These are phyloP conservation scores for Aplosporella prunicola DNA, from an alignment of 2,329 filamentous ascomycete species.

Conservation along the genomic window DNA sequence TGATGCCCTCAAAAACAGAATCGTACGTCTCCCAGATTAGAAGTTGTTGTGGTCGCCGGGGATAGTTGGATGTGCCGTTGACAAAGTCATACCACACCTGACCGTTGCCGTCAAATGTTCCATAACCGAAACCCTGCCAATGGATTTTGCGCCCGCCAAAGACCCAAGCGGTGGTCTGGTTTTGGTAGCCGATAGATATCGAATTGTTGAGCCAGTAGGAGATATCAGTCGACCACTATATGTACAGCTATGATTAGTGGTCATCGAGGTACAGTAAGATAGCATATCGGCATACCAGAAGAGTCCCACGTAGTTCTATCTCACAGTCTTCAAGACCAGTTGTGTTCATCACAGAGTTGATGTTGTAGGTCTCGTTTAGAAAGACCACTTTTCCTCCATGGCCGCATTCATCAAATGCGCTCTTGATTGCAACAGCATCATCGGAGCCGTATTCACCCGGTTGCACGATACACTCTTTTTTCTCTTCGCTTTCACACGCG, in stretches of 20 bases:
- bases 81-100: constrained; percentile 50
- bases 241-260: neutral
- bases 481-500: too few species aligned
- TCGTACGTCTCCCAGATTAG: constrained; percentile 43
- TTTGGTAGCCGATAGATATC: constrained; percentile 45
- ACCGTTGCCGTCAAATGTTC: constrained; percentile 51
- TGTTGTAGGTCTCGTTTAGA: constrained; percentile 39
- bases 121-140: constrained; percentile 17
- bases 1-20: constrained; percentile 39
- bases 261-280: too few species aligned
- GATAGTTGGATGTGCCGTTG: constrained; percentile 21
- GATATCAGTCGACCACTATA: constrained; percentile 32
- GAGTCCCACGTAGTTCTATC: constrained; percentile 40
- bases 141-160: constrained; percentile 20
- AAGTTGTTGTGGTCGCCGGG: constrained; percentile 42
- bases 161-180: constrained; percentile 46
- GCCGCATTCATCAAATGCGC: constrained; percentile 42
- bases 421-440: constrained; percentile 43
- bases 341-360: constrained; percentile 43
- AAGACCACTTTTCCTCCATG: constrained; percentile 44
- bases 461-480: constrained; percentile 4
- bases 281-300: constrained; percentile 34
- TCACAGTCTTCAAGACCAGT: constrained; percentile 38
- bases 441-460: constrained; percentile 20
- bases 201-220: constrained; percentile 45